These are phyloP conservation scores for Puya raimondii DNA, from an alignment of 176 grass and related monocot species.

Conservation along the genomic window DNA sequence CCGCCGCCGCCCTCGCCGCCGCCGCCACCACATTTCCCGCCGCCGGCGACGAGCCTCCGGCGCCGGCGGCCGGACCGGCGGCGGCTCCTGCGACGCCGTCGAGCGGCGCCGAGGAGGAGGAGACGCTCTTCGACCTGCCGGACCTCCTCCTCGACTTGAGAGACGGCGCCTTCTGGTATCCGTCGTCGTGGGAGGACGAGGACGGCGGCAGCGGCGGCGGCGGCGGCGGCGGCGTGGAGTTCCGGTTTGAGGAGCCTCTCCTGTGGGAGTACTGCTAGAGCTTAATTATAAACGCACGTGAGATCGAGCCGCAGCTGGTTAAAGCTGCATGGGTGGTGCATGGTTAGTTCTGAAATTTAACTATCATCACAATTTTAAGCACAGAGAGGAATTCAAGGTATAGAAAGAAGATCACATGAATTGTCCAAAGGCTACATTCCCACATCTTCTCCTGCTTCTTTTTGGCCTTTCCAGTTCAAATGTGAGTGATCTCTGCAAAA, in stretches of 20 bases:
- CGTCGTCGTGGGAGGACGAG: neutral
- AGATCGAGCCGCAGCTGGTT: neutral
- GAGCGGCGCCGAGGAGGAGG: constrained; percentile 13
- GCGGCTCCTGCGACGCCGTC: neutral
- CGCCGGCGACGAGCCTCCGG: neutral
- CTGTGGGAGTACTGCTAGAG: constrained; percentile 13
- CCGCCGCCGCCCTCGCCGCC: constrained; percentile 73
- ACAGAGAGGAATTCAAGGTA: too few species aligned
- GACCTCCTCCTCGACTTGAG: constrained; percentile 3
- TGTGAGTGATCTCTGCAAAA: too few species aligned
- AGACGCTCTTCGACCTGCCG: constrained; percentile 20
- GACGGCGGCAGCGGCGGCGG: neutral
- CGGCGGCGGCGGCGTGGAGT: constrained; percentile 1
- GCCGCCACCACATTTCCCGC: constrained; percentile 39
- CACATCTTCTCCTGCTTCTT: too few species aligned
- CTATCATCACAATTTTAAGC: neutral
- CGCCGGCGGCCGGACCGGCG: neutral
- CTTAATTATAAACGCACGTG: neutral
- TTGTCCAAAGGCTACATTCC: too few species aligned
- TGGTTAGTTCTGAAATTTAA: neutral
- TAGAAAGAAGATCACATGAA: too few species aligned
- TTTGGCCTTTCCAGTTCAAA: too few species aligned
- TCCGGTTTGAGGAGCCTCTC: constrained; percentile 21
- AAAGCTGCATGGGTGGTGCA: neutral
- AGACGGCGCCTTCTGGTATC: constrained; percentile 11